Percentiles rank a stretch among this genome's conserved stretches.
phyloP scores from a whole-genome alignment of 106 monocot genomes.

The Iris macrosiphon region DNA sequence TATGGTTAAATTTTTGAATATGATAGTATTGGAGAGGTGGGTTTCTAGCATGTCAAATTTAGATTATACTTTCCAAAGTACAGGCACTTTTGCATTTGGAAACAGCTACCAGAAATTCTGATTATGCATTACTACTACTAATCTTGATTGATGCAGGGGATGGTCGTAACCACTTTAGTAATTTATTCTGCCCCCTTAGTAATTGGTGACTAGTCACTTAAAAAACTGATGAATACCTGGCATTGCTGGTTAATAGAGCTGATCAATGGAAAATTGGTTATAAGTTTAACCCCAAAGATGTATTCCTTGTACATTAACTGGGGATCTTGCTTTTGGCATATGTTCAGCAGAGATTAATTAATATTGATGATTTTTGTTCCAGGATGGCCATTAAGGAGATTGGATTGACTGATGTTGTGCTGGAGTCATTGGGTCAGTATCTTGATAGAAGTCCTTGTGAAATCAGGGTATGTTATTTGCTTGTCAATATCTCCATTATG shows the following conservation, averaged over 20 bases:
- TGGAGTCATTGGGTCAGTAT: constrained; percentile 46
- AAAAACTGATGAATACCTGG: neutral
- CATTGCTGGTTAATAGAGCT: neutral
- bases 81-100: neutral
- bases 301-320: no score
- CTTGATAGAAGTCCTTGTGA: constrained; percentile 64
- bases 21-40: neutral
- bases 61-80: no score
- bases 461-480: constrained; percentile 43
- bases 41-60: no score
- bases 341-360: no score
- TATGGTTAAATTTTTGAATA: neutral
- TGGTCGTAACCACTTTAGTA: neutral
- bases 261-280: no score
- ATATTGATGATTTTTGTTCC: constrained; percentile 5
- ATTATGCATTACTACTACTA: neutral
- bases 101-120: neutral
- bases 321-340: no score
- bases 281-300: no score
- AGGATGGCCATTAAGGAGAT: constrained; percentile 72
- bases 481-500: neutral
- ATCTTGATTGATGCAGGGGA: neutral
- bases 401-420: constrained; percentile 59
- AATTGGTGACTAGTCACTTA: neutral
- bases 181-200: neutral